Percentiles rank a stretch among this genome's conserved stretches.
These are phyloP conservation scores for Rhodotorula babjevae DNA, from an alignment of 768 basidiomycete genomes.

Conservation along the genomic window DNA sequence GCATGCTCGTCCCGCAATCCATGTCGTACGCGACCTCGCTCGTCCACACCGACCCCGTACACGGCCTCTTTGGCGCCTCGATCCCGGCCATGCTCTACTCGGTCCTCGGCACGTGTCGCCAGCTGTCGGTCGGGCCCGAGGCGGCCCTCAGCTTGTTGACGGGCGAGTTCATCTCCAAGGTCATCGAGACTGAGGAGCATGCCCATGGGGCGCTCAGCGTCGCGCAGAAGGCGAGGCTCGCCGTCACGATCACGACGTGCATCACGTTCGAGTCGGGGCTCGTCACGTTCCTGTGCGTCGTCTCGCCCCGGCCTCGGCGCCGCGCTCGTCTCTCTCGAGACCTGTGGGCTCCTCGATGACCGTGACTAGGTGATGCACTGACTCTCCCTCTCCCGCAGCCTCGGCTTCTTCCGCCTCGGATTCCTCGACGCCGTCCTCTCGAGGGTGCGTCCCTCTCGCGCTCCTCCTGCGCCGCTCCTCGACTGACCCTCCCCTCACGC, in stretches of 20 bases:
- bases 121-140: conserved; percentile 43
- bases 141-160: conserved; percentile 40
- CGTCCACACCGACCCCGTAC: conserved; percentile 36
- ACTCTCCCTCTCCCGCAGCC: conserved; percentile 6
- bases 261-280: conserved; percentile 31
- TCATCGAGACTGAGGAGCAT: conserved; percentile 33
- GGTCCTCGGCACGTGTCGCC: conserved; percentile 41
- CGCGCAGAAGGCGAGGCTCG: conserved; percentile 10
- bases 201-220: conserved; percentile 20
- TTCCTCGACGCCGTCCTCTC: conserved; percentile 43
- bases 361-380: no score
- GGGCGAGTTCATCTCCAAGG: conserved; percentile 26
- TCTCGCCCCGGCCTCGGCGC: no score
- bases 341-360: no score
- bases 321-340: no score
- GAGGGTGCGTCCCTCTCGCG: neutral
- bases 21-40: conserved; percentile 43
- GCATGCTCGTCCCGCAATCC: conserved; percentile 40
- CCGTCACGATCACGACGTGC: conserved; percentile 2
- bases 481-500: neutral
- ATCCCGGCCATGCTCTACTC: conserved; percentile 42
- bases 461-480: no score
- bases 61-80: conserved; percentile 41
- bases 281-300: conserved; percentile 32
- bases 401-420: conserved; percentile 43